A percentile compares a stretch with the other conserved stretches of the same genome.
These are phyloP conservation scores for Talaromyces sp. DNA, from an alignment of 2,329 filamentous ascomycete species.

Conservation along the genomic window DNA sequence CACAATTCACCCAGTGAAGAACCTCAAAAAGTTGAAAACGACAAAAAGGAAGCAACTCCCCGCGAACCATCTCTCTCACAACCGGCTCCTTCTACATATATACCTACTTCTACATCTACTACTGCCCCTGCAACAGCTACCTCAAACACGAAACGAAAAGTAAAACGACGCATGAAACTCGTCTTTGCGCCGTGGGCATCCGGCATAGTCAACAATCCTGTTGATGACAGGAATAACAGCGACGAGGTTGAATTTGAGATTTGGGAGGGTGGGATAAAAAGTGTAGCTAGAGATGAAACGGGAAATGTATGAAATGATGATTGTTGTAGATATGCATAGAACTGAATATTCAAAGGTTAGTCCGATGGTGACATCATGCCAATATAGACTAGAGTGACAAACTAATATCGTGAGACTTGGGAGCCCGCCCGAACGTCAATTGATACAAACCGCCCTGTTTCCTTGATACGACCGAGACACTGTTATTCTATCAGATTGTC, in stretches of 20 bases:
- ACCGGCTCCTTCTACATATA: neutral
- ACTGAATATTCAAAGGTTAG: neutral
- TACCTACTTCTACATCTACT: neutral
- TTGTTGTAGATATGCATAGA: neutral
- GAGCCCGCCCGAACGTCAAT: too few species aligned
- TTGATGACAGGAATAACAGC: slow-evolving; percentile 13
- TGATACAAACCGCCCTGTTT: too few species aligned
- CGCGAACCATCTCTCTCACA: neutral
- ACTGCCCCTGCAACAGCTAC: slow-evolving; percentile 4
- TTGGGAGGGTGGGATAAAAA: slow-evolving; percentile 55
- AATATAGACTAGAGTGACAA: too few species aligned
- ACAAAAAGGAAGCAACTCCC: neutral
- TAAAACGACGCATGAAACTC: slow-evolving; percentile 72
- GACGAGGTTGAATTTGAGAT: slow-evolving; percentile 67
- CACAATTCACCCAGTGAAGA: neutral
- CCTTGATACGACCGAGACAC: too few species aligned
- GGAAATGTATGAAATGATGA: neutral
- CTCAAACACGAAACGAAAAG: neutral
- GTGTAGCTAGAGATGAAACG: neutral
- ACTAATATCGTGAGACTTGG: too few species aligned
- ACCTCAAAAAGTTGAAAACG: neutral
- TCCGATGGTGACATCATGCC: neutral
- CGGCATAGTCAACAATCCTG: slow-evolving; percentile 46
- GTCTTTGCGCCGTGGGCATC: slow-evolving; percentile 79
- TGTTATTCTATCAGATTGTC: too few species aligned